Conservation (phyloP, 768 basidiomycete genomes). For the Cubamyces sp. region DNA sequence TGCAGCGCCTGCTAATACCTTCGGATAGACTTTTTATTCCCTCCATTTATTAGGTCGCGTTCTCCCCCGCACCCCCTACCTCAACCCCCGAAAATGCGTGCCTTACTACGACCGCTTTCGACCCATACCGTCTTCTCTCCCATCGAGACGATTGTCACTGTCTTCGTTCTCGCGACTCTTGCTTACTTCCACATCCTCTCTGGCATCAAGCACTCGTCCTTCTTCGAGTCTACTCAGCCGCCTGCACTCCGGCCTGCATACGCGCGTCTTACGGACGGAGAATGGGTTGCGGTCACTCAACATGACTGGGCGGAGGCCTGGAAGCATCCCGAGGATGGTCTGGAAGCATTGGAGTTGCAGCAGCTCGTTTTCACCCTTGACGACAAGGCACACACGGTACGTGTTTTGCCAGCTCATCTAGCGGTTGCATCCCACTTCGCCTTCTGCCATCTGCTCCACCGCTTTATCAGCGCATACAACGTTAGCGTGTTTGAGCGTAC, state of each 20-base stretch:
- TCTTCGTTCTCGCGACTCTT: slow-evolving; percentile 87
- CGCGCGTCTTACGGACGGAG: slow-evolving; percentile 52
- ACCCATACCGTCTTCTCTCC: slow-evolving; percentile 75
- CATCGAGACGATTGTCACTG: slow-evolving; percentile 89
- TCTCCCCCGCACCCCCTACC: slow-evolving; percentile 1
- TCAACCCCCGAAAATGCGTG: slow-evolving; percentile 48
- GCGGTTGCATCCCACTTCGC: not conserved
- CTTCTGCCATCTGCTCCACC: not conserved
- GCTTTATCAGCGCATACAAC: not conserved
- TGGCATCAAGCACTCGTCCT: slow-evolving; percentile 86
- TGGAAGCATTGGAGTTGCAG: slow-evolving; percentile 65
- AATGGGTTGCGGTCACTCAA: slow-evolving; percentile 68
- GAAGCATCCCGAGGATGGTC: slow-evolving; percentile 32
- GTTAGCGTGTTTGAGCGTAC: not conserved
- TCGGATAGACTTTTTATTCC: slow-evolving; percentile 24
- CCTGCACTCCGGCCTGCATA: slow-evolving; percentile 57
- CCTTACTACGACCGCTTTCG: slow-evolving; percentile 68
- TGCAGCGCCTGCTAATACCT: slow-evolving; percentile 15
- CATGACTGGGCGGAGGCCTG: slow-evolving; percentile 50
- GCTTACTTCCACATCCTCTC: slow-evolving; percentile 94
- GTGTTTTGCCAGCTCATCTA: slow-evolving; percentile 25
- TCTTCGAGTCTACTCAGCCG: slow-evolving; percentile 62
- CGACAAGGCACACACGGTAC: slow-evolving; percentile 39
- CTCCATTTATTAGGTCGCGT: slow-evolving; percentile 19
- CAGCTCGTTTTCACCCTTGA: slow-evolving; percentile 70